Conservation (phyloP, 441 rosid species). For the Rhodomyrtus psidioides region DNA sequence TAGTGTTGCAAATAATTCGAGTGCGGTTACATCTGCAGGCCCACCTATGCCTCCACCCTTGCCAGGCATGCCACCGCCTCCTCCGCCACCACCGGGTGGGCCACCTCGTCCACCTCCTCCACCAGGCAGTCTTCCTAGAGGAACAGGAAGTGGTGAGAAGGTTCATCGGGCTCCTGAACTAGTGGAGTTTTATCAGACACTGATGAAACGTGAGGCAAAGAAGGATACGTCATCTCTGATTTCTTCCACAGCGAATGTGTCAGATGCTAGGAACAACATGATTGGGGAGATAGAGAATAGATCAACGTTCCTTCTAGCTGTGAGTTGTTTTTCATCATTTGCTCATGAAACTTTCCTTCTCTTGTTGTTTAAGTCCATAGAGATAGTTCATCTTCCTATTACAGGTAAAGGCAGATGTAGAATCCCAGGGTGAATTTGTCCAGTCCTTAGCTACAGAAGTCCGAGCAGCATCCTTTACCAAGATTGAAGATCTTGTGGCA, state of each 20-base stretch:
- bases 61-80: slow-evolving; percentile 47
- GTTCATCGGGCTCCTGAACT: slow-evolving; percentile 94
- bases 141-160: slow-evolving; percentile 63
- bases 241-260: slow-evolving; percentile 52
- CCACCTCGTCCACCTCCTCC: slow-evolving; percentile 83
- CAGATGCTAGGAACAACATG: slow-evolving; percentile 87
- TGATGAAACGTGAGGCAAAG: slow-evolving; percentile 96
- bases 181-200: slow-evolving; percentile 85
- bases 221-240: slow-evolving; percentile 64
- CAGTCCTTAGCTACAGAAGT: slow-evolving; percentile 88
- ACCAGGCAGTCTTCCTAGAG: slow-evolving; percentile 78
- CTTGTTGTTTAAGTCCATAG: slow-evolving; percentile 1
- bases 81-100: slow-evolving; percentile 41
- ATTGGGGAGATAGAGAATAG: slow-evolving; percentile 91
- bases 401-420: slow-evolving; percentile 97
- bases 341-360: background rate
- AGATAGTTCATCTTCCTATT: slow-evolving; percentile 7
- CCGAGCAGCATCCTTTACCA: slow-evolving; percentile 72
- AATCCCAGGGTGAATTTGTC: slow-evolving; percentile 96
- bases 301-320: slow-evolving; percentile 94
- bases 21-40: slow-evolving; percentile 12
- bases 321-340: slow-evolving; percentile 18
- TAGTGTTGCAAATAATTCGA: slow-evolving; percentile 25
- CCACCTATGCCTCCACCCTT: background rate
- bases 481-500: slow-evolving; percentile 71